A percentile compares a stretch with the other conserved stretches of the same genome.
Conservation (phyloP, 2,329 filamentous ascomycete genomes). For the Colletotrichum sp. region DNA sequence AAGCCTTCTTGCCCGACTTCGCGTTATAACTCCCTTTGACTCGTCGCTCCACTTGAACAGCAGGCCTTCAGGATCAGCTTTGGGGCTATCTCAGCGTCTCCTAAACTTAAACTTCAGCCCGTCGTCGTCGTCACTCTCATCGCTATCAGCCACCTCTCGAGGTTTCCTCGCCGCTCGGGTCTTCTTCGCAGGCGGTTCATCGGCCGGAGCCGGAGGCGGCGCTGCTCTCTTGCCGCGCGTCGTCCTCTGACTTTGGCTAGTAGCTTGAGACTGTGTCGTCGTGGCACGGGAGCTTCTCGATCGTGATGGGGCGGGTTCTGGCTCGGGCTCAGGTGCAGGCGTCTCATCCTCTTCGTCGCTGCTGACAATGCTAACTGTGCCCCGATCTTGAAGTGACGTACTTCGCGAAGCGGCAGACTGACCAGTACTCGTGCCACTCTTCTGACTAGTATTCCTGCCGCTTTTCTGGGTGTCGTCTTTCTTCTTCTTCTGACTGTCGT, state of each 20-base stretch:
- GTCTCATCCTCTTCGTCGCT: constrained; percentile 35
- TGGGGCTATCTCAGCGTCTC: constrained; percentile 39
- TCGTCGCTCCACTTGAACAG: neutral
- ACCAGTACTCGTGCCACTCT: constrained; percentile 21
- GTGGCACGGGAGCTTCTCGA: constrained; percentile 10
- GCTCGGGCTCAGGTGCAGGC: constrained; percentile 2
- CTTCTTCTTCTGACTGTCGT: constrained; percentile 40
- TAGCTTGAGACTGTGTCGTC: constrained; percentile 32
- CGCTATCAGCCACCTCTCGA: constrained; percentile 40
- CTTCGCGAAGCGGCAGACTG: neutral
- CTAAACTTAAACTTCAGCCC: constrained; percentile 62
- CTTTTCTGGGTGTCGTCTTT: constrained; percentile 28
- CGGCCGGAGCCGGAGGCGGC: constrained; percentile 29
- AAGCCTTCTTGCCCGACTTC: neutral
- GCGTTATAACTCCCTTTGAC: neutral
- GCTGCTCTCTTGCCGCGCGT: constrained; percentile 38
- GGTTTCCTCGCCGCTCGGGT: constrained; percentile 37
- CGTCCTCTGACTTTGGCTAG: constrained; percentile 28
- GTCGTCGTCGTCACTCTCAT: constrained; percentile 62
- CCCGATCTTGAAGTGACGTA: constrained; percentile 11
- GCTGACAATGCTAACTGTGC: constrained; percentile 38
- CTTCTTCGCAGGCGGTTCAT: constrained; percentile 35
- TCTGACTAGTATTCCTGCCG: constrained; percentile 21
- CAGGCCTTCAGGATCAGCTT: neutral
- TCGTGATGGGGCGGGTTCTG: neutral